Percentiles rank a stretch among this genome's conserved stretches.
Conservation (phyloP, 805 yeast species). For the Candida dajiaensis region DNA sequence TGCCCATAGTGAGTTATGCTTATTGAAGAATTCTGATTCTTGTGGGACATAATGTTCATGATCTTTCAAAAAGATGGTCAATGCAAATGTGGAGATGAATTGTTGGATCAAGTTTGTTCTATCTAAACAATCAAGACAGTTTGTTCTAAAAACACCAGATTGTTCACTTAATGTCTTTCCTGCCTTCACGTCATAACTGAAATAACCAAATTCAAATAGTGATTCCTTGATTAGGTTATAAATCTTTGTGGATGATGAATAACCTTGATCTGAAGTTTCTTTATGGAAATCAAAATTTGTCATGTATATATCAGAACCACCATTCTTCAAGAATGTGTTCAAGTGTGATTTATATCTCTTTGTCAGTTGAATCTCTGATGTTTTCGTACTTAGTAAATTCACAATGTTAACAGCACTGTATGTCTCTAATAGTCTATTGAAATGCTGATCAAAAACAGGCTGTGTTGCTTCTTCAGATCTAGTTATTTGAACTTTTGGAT, state of each 20-base stretch:
- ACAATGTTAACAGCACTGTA: conserved; percentile 88
- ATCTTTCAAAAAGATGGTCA: conserved; percentile 47
- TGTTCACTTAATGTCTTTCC: conserved; percentile 65
- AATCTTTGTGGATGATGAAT: conserved; percentile 72
- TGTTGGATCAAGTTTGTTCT: conserved; percentile 89
- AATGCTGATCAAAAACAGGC: conserved; percentile 82
- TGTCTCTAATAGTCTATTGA: conserved; percentile 57
- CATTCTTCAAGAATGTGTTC: conserved; percentile 26
- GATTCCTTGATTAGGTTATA: conserved; percentile 59
- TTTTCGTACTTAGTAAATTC: conserved; percentile 76
- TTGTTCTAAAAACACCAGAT: conserved; percentile 85
- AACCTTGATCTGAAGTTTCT: conserved; percentile 88
- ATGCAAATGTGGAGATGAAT: conserved; percentile 67
- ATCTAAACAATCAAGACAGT: conserved; percentile 92
- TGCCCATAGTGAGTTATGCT: conserved; percentile 91
- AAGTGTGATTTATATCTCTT: conserved; percentile 60
- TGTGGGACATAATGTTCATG: conserved; percentile 30
- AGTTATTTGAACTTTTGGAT: conserved; percentile 85
- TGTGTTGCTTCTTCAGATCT: conserved; percentile 90
- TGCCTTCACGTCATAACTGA: conserved; percentile 55
- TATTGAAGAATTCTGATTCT: conserved; percentile 53
- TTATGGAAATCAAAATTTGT: conserved; percentile 92
- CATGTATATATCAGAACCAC: conserved; percentile 40
- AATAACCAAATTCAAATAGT: conserved; percentile 77
- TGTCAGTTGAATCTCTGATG: conserved; percentile 70